Evolutionary conservation across 306 rosid species (phyloP).

Genomic region (Mimosa bimucronata): DNA sequence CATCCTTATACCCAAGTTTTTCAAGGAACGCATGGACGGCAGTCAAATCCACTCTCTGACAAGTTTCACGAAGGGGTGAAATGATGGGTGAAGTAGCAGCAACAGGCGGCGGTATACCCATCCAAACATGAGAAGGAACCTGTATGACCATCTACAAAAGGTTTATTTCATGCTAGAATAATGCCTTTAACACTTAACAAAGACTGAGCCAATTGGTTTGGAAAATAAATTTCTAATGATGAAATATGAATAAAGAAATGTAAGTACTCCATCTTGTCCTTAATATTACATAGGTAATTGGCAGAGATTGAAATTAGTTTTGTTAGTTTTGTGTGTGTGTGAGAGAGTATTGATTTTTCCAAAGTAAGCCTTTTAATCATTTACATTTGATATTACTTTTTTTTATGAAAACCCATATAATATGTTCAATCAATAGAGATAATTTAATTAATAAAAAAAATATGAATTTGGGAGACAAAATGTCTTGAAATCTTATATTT

Average conservation of each 20-base stretch:
- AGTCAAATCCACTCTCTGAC: constrained; percentile 78
- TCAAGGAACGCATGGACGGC: constrained; percentile 86
- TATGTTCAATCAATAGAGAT: no score
- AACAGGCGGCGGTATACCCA: constrained; percentile 78
- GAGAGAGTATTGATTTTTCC: no score
- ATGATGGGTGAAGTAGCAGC: constrained; percentile 58
- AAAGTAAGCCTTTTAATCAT: no score
- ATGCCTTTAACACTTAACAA: constrained; percentile 13
- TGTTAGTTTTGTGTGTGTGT: no score
- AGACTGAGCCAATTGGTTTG: constrained; percentile 7
- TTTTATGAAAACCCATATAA: no score
- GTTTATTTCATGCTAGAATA: constrained; percentile 37
- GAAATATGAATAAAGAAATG: not conserved
- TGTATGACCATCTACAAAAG: constrained; percentile 42
- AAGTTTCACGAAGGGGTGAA: constrained; percentile 84
- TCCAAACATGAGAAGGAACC: constrained; percentile 86
- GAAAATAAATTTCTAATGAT: constrained; percentile 21
- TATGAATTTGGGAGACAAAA: no score
- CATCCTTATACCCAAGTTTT: constrained; percentile 83
- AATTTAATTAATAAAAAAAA: no score
- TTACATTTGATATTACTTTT: no score
- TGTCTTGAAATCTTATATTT: no score
- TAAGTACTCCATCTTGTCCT: not conserved
- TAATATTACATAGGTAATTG: no score
- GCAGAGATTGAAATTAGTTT: no score